Evolutionary conservation across 495 filamentous ascomycete species (phyloP).

Genomic region (Lasiosphaeriaceae sp.): DNA sequence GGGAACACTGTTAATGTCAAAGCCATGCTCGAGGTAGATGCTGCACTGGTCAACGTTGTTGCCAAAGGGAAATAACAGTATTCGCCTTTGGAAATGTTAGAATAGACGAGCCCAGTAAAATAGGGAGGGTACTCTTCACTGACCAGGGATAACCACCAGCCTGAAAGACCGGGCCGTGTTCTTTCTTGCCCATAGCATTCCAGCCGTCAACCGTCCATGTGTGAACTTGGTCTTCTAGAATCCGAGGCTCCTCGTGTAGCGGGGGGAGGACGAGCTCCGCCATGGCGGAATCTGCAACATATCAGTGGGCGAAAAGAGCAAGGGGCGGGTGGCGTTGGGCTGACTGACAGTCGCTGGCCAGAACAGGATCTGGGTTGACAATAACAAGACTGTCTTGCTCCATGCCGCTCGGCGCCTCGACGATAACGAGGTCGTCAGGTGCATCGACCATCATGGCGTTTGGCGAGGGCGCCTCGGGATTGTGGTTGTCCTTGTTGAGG

Average conservation of each 20-base stretch:
- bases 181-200: constrained; percentile 65
- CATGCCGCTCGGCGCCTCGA: constrained; percentile 52
- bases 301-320: constrained; percentile 12
- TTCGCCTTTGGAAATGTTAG: constrained; percentile 57
- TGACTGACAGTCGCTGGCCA: constrained; percentile 69
- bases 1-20: constrained; percentile 57
- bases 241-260: constrained; percentile 58
- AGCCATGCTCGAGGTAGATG: constrained; percentile 95
- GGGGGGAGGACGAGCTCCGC: constrained; percentile 64
- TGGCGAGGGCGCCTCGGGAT: constrained; percentile 31
- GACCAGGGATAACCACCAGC: constrained; percentile 88
- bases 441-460: constrained; percentile 70
- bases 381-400: constrained; percentile 83
- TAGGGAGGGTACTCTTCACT: constrained; percentile 16
- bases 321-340: constrained; percentile 1
- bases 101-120: constrained; percentile 6
- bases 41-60: constrained; percentile 90
- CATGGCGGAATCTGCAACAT: constrained; percentile 71
- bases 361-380: constrained; percentile 58
- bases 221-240: constrained; percentile 70
- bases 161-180: constrained; percentile 83
- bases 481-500: constrained; percentile 35
- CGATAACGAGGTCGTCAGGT: constrained; percentile 59
- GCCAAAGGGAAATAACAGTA: constrained; percentile 91
- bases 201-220: constrained; percentile 88